Conservation (phyloP, 1,284 basidiomycete species). For the Trichosporon ovoides region DNA sequence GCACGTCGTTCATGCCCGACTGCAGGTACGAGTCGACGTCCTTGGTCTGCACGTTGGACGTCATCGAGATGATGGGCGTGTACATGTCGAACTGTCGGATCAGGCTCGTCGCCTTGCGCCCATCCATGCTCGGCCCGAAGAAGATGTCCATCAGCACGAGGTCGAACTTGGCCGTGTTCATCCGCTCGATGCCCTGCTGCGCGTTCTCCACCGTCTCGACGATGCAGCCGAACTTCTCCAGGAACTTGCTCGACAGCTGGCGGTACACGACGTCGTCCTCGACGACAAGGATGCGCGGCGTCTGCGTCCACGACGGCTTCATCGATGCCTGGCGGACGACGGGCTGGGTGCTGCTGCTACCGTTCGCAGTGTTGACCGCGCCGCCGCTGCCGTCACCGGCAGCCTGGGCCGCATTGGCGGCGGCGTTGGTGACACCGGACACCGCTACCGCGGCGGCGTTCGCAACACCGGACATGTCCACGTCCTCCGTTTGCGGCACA, state of each 20-base stretch:
- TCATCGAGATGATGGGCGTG: slow-evolving; percentile 97
- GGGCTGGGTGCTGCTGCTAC: background rate
- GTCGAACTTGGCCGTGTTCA: slow-evolving; percentile 91
- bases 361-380: slow-evolving; percentile 6
- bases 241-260: slow-evolving; percentile 81
- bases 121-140: slow-evolving; percentile 47
- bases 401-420: background rate
- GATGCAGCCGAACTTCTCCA: slow-evolving; percentile 91
- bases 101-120: slow-evolving; percentile 67
- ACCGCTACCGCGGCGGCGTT: slow-evolving; percentile 6
- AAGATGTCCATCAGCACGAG: slow-evolving; percentile 79
- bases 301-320: slow-evolving; percentile 81
- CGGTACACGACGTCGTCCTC: slow-evolving; percentile 92
- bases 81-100: slow-evolving; percentile 83
- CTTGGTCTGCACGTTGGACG: slow-evolving; percentile 78
- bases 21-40: slow-evolving; percentile 41
- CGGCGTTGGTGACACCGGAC: background rate
- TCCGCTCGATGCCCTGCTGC: slow-evolving; percentile 88
- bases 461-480: background rate
- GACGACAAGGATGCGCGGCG: slow-evolving; percentile 80
- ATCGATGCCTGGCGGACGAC: slow-evolving; percentile 55
- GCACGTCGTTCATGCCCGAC: slow-evolving; percentile 86
- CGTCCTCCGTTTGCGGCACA: background rate
- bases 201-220: slow-evolving; percentile 92
- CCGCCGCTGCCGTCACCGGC: background rate